Evolutionary conservation across 495 filamentous ascomycete genomes (phyloP), one percentile per base, ranked within the genome.

Genomic region (Parathielavia appendiculata): DNA sequence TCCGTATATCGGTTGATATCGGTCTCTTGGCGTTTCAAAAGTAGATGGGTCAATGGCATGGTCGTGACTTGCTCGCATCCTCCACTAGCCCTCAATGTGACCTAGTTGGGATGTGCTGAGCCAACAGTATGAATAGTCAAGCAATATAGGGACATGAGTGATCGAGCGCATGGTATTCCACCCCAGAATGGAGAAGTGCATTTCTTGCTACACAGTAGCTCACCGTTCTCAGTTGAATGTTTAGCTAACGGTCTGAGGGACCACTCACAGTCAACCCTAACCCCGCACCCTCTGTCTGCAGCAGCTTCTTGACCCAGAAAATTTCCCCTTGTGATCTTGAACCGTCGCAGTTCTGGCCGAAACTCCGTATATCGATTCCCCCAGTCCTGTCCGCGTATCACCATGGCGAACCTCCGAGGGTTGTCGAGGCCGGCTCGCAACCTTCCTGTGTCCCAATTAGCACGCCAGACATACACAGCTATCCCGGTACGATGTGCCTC

Each of bases 401-500:
- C 60, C 41, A 73, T 73, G 70, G 70, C 69, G 44, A 59, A 56
- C 56, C 65, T 73, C 60, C 70, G 70, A 22, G 69, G 63, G 34
- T 60, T 68, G n/a, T 66, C 65, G 34, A 53, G 66, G 40, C 59
- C 70, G 44, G 62, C 61, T 43, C 59, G 67, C 11, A 57, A 61
- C 48, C 63, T 71, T n/a, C 63, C 60, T 13, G 54, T 70, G 23
- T 63, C 61, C 32, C 66, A 60, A 60, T 36, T 66, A 64, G 30
- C 56, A 36, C 65, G 63, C 44, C 62, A 57, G 30, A 51, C 57
- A 54, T 66, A 59, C 56, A 30, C 63, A 22, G 40, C 63, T 17
- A 59, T 60, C 35, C 23, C 67, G 51, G 69, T 62, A 56, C 64
- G 74, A 71, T 69, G 65, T 55, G 66, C 69, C 60, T 75, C 74